phyloP scores from a whole-genome alignment of 2,329 filamentous ascomycete species.

The Aspergillus sp. region DNA sequence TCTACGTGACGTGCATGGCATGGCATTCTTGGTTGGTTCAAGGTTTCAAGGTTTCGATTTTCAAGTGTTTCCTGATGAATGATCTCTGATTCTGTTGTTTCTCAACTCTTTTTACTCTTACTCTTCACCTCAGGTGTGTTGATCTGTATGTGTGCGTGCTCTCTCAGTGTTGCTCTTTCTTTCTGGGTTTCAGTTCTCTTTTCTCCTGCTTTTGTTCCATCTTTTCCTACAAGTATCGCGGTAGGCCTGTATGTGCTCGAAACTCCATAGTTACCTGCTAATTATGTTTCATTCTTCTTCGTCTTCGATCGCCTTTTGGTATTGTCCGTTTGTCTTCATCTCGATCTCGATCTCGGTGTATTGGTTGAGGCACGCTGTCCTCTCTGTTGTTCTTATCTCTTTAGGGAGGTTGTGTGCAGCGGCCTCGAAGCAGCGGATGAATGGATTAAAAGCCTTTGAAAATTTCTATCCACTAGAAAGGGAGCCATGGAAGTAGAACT shows the following conservation, averaged over 20 bases:
- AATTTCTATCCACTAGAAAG: background rate
- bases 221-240: background rate
- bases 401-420: background rate
- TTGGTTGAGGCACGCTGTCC: background rate
- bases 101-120: background rate
- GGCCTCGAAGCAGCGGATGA: background rate
- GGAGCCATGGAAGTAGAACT: background rate
- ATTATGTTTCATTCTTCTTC: background rate
- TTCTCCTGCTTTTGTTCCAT: background rate
- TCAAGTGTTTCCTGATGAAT: background rate
- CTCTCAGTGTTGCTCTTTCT: background rate
- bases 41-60: slow-evolving; percentile 4
- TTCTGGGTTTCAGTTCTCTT: no score
- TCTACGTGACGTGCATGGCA: slow-evolving; percentile 6
- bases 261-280: background rate
- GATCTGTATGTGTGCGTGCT: background rate
- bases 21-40: slow-evolving; percentile 17
- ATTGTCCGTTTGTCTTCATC: background rate
- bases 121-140: background rate
- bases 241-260: background rate
- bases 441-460: background rate
- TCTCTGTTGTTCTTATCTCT: background rate
- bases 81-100: slow-evolving; percentile 11
- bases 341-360: background rate
- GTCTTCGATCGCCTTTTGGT: background rate